Evolutionary conservation across 305 asterid genomes (phyloP), one percentile per base, ranked within the genome.

Genomic region (Fraxinus paxiana): DNA sequence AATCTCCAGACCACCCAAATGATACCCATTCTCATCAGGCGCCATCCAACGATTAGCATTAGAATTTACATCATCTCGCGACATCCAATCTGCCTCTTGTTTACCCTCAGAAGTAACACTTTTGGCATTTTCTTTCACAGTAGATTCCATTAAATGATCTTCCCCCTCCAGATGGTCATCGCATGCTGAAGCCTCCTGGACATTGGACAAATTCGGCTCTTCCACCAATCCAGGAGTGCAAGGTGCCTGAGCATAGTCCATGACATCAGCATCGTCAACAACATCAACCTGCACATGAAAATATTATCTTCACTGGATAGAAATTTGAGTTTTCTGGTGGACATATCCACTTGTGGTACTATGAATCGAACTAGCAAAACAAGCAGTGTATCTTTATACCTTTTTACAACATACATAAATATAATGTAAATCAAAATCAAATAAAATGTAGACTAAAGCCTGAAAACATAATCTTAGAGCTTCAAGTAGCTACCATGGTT

Each of bases 241-340:
- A 69, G 99, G 99, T 85, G 98, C 99, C 81, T 94, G 96, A 82
- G 94, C 96, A 82, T 90, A 90, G 74, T 94, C 98, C 94, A 93
- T 86, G 69, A 86, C 80, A 83, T 90, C 92, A 61, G 79, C 88
- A 74, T 81, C 94, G 79, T 84, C 88, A 88, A 61, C 91, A 77
- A 65, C 87, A 48, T 80, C 94, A 73, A 88, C 88, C 96, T 92
- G 90, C 84, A 70, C 13, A 41, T 69, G 72, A 84, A 79, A 28
- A 82, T 34, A n/a, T 70, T n/a, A 30, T 30, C 75, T 70, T 70
- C 75, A 70, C 75, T 33, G 0, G 43, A 70, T 70, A 70, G 75
- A 70, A 70, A 56, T 56, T 18, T 56, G 67, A 15, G 6, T 70
- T 33, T 33, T n/a, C 46, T 15, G 75, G 43, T 70, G 26, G 13